These are phyloP conservation scores for Chalaropsis thielavioides DNA, from an alignment of 2,329 filamentous ascomycete genomes.

Conservation along the genomic window DNA sequence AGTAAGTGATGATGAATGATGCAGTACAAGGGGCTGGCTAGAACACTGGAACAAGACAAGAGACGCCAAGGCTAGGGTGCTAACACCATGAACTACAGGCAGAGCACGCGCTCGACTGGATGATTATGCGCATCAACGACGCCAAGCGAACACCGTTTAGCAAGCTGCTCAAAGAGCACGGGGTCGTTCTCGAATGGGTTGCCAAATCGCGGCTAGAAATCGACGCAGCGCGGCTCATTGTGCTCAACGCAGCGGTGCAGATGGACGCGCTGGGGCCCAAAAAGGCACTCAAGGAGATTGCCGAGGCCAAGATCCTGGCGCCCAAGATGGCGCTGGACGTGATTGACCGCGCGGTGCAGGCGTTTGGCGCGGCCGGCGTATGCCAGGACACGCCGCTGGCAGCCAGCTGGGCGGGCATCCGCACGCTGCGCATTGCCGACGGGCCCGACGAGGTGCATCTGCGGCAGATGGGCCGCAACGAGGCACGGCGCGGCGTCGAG, in stretches of 20 bases:
- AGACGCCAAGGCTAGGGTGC: not conserved
- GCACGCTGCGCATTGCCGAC: constrained; percentile 76
- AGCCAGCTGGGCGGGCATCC: constrained; percentile 62
- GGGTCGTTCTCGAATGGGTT: constrained; percentile 89
- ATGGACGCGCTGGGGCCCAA: constrained; percentile 87
- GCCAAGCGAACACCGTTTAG: constrained; percentile 81
- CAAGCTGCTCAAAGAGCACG: constrained; percentile 73
- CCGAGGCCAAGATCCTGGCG: constrained; percentile 84
- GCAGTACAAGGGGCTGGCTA: too few species aligned
- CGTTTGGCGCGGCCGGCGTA: constrained; percentile 80
- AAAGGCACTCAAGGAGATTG: constrained; percentile 80
- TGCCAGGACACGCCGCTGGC: constrained; percentile 90
- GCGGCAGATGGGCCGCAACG: constrained; percentile 64
- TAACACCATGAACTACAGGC: constrained; percentile 34
- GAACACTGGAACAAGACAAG: too few species aligned
- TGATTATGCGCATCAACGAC: constrained; percentile 90
- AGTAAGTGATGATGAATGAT: constrained; percentile 35
- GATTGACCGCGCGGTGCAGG: constrained; percentile 88
- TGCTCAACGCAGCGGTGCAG: constrained; percentile 87
- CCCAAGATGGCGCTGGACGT: constrained; percentile 69
- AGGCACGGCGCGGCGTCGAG: constrained; percentile 54
- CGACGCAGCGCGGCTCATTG: constrained; percentile 74
- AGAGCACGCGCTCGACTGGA: constrained; percentile 84
- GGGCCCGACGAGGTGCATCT: constrained; percentile 94
- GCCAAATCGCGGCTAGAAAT: constrained; percentile 88